phyloP scores from a whole-genome alignment of 164 flowering plant species.

The Tetracentron sinense region DNA sequence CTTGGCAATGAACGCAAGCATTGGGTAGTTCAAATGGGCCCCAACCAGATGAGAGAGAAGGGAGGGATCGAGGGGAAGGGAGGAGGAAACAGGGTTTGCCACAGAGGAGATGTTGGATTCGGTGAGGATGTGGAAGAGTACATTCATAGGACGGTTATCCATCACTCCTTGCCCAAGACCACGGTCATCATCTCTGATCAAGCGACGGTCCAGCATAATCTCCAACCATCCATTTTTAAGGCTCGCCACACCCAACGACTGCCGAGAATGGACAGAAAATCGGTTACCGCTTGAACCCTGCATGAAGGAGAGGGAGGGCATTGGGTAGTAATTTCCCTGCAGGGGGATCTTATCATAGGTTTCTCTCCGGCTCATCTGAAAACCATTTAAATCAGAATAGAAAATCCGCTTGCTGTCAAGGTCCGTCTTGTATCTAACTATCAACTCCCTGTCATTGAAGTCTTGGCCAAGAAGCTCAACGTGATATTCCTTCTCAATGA shows the following conservation, averaged over 20 bases:
- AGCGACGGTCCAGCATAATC: conserved; percentile 92
- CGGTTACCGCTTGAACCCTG: conserved; percentile 74
- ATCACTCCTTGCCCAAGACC: conserved; percentile 98
- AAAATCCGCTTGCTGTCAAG: conserved; percentile 66
- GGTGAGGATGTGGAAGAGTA: conserved; percentile 63
- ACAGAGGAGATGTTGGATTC: conserved; percentile 69
- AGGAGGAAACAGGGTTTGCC: conserved; percentile 32
- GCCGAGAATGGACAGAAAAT: conserved; percentile 85
- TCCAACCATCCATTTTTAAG: conserved; percentile 88
- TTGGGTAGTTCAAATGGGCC: conserved; percentile 76
- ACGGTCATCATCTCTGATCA: conserved; percentile 82
- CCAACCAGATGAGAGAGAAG: conserved; percentile 76
- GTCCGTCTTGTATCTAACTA: conserved; percentile 77
- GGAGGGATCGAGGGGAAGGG: conserved; percentile 63
- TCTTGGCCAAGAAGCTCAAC: conserved; percentile 75
- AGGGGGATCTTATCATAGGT: conserved; percentile 87
- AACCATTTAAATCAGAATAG: conserved; percentile 88
- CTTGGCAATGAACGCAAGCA: conserved; percentile 71
- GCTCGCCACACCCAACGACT: conserved; percentile 89
- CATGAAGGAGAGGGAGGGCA: conserved; percentile 97
- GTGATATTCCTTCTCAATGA: conserved; percentile 93
- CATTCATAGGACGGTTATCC: conserved; percentile 93
- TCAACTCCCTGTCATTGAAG: conserved; percentile 76
- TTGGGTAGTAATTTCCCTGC: conserved; percentile 98
- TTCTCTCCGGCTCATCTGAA: conserved; percentile 94